A percentile compares a stretch with the other conserved stretches of the same genome.
These are phyloP conservation scores for Torrubiellomyces zombiae DNA, from an alignment of 2,329 filamentous ascomycete species.

Conservation along the genomic window DNA sequence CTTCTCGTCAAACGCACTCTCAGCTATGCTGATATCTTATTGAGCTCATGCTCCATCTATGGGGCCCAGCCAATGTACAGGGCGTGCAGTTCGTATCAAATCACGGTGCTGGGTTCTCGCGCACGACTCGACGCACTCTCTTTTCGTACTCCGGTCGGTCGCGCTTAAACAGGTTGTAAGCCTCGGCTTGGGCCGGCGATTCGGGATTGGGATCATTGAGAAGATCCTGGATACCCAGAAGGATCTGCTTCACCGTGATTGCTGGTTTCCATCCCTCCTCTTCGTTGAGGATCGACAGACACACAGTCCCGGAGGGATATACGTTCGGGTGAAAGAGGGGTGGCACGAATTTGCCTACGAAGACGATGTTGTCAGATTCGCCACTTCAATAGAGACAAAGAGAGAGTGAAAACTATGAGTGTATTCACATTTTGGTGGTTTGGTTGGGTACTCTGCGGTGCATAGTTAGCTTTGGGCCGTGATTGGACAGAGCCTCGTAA, in stretches of 20 bases:
- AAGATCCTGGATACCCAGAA: conserved; percentile 88
- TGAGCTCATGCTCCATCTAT: too few relatives aligned
- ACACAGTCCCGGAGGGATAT: conserved; percentile 94
- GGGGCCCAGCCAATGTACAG: too few relatives aligned
- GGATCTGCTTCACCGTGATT: conserved; percentile 95
- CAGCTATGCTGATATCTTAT: too few relatives aligned
- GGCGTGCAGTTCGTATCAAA: too few relatives aligned
- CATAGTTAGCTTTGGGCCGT: too few relatives aligned
- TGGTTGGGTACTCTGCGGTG: conserved; percentile 78
- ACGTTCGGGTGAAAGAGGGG: conserved; percentile 97
- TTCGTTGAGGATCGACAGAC: conserved; percentile 91
- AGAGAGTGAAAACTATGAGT: too few relatives aligned
- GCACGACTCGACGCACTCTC: conserved; percentile 71
- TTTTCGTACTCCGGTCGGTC: conserved; percentile 77
- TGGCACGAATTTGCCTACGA: conserved; percentile 79
- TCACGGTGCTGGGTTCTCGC: conserved; percentile 69
- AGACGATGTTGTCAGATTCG: not conserved
- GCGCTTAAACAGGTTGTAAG: conserved; percentile 92
- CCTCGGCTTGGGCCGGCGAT: conserved; percentile 89
- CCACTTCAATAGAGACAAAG: too few relatives aligned
- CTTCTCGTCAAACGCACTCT: too few relatives aligned
- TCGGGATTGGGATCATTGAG: conserved; percentile 95
- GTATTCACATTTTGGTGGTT: conserved; percentile 86
- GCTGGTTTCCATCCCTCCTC: conserved; percentile 98
- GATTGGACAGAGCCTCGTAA: too few relatives aligned